Base-by-base conservation (phyloP, 1,284 basidiomycete species). In the Apiotrichum mycotoxinovorans region DNA sequence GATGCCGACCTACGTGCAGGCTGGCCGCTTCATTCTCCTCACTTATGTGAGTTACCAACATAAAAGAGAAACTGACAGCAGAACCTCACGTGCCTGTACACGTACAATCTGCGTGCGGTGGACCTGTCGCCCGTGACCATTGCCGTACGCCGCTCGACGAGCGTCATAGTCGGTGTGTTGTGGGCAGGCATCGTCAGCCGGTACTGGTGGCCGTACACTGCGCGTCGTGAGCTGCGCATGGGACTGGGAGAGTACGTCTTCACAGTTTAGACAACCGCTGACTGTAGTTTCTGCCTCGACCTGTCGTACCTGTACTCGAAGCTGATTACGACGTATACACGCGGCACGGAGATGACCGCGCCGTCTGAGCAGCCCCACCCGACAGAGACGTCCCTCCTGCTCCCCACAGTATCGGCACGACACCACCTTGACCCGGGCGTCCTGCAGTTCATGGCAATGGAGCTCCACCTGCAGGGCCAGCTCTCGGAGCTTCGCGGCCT, bases 201-300 rank as follows among this genome's bases (percentile, higher is more conserved):
- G 47, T 87, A 88, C 62, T 91, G 93, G 86, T 98, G 94, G 93
- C 94, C 95, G 1, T 85, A 89, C 22, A 94, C 96, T 70, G 94
- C 94, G 0, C 80, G 94, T 52, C 80, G 88, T 30, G 93, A 97
- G 76, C 80, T 98, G 3, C 85, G 87, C 40, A 85, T 85, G 59
- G 88, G 85, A 0, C 81, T 97, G 4, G 87, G 90, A 77, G 91
- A 97, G 90, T 89, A 68, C 74, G 86, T 80, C 4, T 0, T 18
- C 2, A 4, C 23, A 4, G 35, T 37, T 7, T 5, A 5, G 37
- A 23, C 15, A 11, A 23, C 15, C 14, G 38, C 60, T 61, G 33
- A 61, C 40, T 7, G 2, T 47, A 78, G 76, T 51, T 77, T 79
- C 61, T 77, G 68, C 51, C 65, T 78, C 14, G 77, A 78, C 54